Evolutionary conservation across 805 yeast genomes (phyloP), one percentile per base, ranked within the genome.

Genomic region (Candida ulmi): DNA sequence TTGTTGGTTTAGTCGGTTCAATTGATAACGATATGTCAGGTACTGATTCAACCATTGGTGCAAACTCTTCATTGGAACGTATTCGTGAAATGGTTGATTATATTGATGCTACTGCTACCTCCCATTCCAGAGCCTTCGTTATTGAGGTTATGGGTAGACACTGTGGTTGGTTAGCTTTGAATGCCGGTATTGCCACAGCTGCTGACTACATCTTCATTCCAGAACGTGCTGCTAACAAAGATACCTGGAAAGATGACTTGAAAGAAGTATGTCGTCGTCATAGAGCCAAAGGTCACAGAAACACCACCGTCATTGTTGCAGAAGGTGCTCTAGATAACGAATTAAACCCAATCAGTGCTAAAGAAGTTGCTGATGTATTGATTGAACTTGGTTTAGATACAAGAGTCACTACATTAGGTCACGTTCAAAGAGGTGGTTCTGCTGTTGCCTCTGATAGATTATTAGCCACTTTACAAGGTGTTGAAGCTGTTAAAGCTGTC

Each of bases 131-230:
- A 57, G 93, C 91, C 4, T 84, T 84, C 54, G 86, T 84, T 30
- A 79, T 84, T 31, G 95, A 84, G 65, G 95, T 84, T 16, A 84
- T 84, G 95, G 95, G 95, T 44, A 72, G 95, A 62, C 88, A 84
- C 60, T 84, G 95, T 68, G 95, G 95, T 46, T 84, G 95, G 95
- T 69, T 84, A 46, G 91, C 85, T 1, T 65, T 84, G 45, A 78
- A 83, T 83, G 80, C 91, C 15, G 95, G 93, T 47, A 70, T 84
- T 43, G 75, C 88, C 12, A 78, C 88, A 13, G 78, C 88, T 47
- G 91, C 95, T 3, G 95, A 84, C 60, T 84, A 74, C 52, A 80
- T 84, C 35, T 76, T 84, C 53, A 83, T 84, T 47, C 95, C 95
- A 15, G 95, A 84, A 61, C 74, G 76, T 50, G 91, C 93, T 7